phyloP scores from a whole-genome alignment of 768 basidiomycete genomes.

The Leucogyrophana mollusca region DNA sequence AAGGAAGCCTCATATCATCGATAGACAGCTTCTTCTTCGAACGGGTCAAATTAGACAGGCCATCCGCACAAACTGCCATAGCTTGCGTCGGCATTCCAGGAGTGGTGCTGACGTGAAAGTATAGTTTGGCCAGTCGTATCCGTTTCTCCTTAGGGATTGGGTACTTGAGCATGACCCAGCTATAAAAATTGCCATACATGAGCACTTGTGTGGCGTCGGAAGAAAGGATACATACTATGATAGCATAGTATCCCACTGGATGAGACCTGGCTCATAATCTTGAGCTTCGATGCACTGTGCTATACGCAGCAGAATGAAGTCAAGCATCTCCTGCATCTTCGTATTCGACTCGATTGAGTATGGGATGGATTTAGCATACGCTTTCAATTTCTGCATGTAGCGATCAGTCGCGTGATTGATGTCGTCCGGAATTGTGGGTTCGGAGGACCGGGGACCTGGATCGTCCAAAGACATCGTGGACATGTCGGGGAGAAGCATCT shows the following conservation, averaged over 20 bases:
- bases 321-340: conserved; percentile 75
- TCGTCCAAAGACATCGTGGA: conserved; percentile 44
- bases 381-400: conserved; percentile 57
- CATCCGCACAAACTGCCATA: conserved; percentile 65
- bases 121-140: conserved; percentile 71
- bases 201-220: conserved; percentile 10
- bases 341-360: conserved; percentile 75
- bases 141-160: conserved; percentile 81
- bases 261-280: conserved; percentile 79
- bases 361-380: conserved; percentile 65
- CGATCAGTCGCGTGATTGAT: conserved; percentile 35
- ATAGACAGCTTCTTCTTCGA: conserved; percentile 76
- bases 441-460: conserved; percentile 14
- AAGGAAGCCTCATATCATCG: conserved; percentile 77
- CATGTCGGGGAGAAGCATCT: conserved; percentile 47
- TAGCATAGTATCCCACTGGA: conserved; percentile 80
- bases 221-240: conserved; percentile 52
- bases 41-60: conserved; percentile 54
- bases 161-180: conserved; percentile 83
- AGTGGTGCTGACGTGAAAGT: conserved; percentile 72
- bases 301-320: conserved; percentile 67
- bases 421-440: conserved; percentile 29
- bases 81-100: conserved; percentile 75
- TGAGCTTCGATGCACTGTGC: conserved; percentile 74
- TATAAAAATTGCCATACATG: conserved; percentile 27